A percentile compares a stretch with the other conserved stretches of the same genome.
These are phyloP conservation scores for Globisporangium irregulare DNA, from an alignment of 352 stramenopile species.

Conservation along the genomic window DNA sequence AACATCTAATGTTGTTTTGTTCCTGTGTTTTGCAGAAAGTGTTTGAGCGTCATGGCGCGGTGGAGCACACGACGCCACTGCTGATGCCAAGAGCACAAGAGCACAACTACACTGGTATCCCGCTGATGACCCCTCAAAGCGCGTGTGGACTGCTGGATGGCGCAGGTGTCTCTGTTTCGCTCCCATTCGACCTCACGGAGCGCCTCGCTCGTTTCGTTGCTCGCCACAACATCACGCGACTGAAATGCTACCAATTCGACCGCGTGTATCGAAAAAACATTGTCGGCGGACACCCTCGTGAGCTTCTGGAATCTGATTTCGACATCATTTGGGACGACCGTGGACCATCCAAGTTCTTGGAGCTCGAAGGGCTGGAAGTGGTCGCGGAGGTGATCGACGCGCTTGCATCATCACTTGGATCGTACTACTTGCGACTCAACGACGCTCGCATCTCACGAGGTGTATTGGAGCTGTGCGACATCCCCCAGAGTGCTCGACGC, in stretches of 20 bases:
- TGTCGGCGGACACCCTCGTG: slow-evolving; percentile 69
- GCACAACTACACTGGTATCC: slow-evolving; percentile 67
- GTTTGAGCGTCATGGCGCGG: slow-evolving; percentile 77
- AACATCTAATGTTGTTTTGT: background rate
- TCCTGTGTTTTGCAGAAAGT: slow-evolving; percentile 45
- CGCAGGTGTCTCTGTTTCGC: slow-evolving; percentile 72
- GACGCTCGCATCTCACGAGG: slow-evolving; percentile 66
- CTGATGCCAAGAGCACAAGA: slow-evolving; percentile 70
- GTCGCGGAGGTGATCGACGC: slow-evolving; percentile 71
- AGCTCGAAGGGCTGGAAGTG: slow-evolving; percentile 76
- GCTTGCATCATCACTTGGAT: slow-evolving; percentile 54
- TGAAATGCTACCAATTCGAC: slow-evolving; percentile 87
- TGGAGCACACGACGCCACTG: slow-evolving; percentile 75
- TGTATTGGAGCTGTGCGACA: slow-evolving; percentile 67
- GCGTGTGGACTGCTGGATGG: slow-evolving; percentile 68
- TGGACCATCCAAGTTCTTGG: slow-evolving; percentile 58
- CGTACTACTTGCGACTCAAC: slow-evolving; percentile 80
- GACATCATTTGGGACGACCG: slow-evolving; percentile 85
- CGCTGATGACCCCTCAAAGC: slow-evolving; percentile 49
- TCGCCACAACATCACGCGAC: slow-evolving; percentile 70
- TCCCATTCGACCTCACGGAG: slow-evolving; percentile 85
- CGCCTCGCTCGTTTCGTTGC: slow-evolving; percentile 77
- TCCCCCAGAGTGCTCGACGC: slow-evolving; percentile 47
- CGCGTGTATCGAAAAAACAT: slow-evolving; percentile 79
- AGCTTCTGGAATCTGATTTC: slow-evolving; percentile 82